Base-by-base conservation (phyloP, 2,329 filamentous ascomycete genomes). In the Neurospora crassa region DNA sequence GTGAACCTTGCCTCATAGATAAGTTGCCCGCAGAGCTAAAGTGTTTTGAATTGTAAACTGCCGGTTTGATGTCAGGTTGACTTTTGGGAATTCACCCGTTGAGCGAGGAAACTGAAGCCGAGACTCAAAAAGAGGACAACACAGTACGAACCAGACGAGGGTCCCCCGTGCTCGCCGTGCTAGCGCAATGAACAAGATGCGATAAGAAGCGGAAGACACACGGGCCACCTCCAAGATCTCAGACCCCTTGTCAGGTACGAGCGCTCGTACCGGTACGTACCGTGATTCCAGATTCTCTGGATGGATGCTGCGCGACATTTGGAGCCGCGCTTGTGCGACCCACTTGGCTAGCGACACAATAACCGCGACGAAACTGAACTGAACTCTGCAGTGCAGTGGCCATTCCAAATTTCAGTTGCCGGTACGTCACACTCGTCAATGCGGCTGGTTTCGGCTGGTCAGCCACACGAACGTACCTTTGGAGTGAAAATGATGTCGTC, bases 291-390 rank as follows among this genome's bases (percentile, higher is more conserved):
- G 59, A 74, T 73, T 40, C 68, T 68, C 68, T 68, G 67, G 42
- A 67, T 72, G 70, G 72, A 63, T 59, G 71, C 72, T 75, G 74
- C 74, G 74, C 73, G 73, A 74, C 74, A 74, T 75, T 68, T 70
- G 3, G 47, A 40, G 42, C 70, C 70, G 70, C 70, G 67, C 67
- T 59, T 41, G 40, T 37, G 24, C 34, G 67, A 34, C 59, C 68
- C 70, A 71, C 45, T 20, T 14, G 12, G 8, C 29, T 18, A 71
- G 47, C 67, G 67, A 70, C 70, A 71, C 71, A 72, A 73, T 59
- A 75, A 42, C 70, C 71, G 71, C 69, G 69, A 67, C 24, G 53
- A 67, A 70, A 70, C 45, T 47, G 29, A 29, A 29, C 29, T 29
- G 29, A 29, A 29, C 29, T 29, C 29, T 29, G 29, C 29, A 5